Conservation (phyloP, 2,329 filamentous ascomycete species). For the Ascochyta lentis region DNA sequence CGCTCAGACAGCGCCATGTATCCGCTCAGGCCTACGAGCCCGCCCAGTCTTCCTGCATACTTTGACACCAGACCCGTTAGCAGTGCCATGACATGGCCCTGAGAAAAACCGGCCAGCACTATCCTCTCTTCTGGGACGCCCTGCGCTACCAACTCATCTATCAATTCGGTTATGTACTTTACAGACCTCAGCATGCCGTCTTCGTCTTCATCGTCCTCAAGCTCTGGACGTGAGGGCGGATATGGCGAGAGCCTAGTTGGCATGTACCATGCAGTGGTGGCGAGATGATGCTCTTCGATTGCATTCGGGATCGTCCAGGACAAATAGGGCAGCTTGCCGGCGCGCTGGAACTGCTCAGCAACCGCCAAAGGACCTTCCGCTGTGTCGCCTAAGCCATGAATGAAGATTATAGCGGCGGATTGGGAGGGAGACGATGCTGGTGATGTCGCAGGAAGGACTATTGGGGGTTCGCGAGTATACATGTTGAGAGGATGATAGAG, state of each 20-base stretch:
- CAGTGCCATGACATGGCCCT: conserved; percentile 56
- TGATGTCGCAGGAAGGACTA: conserved; percentile 46
- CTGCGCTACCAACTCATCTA: conserved; percentile 51
- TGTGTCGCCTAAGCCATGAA: conserved; percentile 57
- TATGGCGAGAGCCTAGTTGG: conserved; percentile 52
- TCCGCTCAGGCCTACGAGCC: conserved; percentile 55
- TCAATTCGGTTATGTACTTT: conserved; percentile 51
- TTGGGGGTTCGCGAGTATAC: conserved; percentile 35
- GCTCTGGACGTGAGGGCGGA: conserved; percentile 50
- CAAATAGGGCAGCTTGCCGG: conserved; percentile 57
- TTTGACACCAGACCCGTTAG: conserved; percentile 52
- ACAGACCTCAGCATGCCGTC: conserved; percentile 51
- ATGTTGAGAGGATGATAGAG: neutral
- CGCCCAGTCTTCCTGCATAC: conserved; percentile 50
- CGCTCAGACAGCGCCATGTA: conserved; percentile 55
- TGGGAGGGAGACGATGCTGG: conserved; percentile 46
- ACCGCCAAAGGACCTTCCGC: conserved; percentile 53
- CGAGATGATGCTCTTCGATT: conserved; percentile 54
- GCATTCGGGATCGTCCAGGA: conserved; percentile 61
- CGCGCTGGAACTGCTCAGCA: conserved; percentile 57
- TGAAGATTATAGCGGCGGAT: conserved; percentile 54
- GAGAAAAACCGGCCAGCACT: conserved; percentile 57
- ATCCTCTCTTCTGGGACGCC: conserved; percentile 54
- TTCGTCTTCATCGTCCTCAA: conserved; percentile 57
- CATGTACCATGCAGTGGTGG: conserved; percentile 57